Conservation (phyloP, 1,139 yeast genomes). For the Suhomyces terraborum region DNA sequence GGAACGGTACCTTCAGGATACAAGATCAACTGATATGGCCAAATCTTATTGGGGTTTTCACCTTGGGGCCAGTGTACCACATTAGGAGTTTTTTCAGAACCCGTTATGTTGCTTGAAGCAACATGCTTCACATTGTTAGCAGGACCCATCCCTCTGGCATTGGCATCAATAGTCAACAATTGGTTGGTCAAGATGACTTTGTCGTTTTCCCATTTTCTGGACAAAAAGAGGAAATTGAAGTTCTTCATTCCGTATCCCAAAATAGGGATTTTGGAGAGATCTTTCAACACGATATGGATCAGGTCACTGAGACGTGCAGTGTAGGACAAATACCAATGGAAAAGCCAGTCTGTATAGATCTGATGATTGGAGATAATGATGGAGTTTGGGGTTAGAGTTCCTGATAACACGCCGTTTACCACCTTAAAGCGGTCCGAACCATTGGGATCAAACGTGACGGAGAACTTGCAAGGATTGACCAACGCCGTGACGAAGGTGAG, state of each 20-base stretch:
- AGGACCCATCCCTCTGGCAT: constrained; percentile 54
- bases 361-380: constrained; percentile 85
- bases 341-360: constrained; percentile 93
- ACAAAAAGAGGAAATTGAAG: constrained; percentile 75
- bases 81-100: constrained; percentile 16
- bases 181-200: constrained; percentile 58
- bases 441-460: constrained; percentile 43
- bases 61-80: constrained; percentile 43
- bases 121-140: constrained; percentile 47
- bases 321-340: constrained; percentile 84
- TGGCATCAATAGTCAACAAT: constrained; percentile 56
- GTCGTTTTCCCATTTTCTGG: constrained; percentile 85
- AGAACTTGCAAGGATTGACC: constrained; percentile 43
- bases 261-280: constrained; percentile 71
- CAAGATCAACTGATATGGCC: constrained; percentile 61
- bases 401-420: constrained; percentile 30
- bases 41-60: constrained; percentile 27
- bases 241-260: constrained; percentile 87
- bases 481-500: constrained; percentile 46
- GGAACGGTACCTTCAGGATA: constrained; percentile 97
- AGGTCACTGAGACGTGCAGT: constrained; percentile 62
- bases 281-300: constrained; percentile 76
- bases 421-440: constrained; percentile 20
- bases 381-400: constrained; percentile 50
- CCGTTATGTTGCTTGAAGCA: constrained; percentile 23